Base-by-base conservation (phyloP, 2,329 filamentous ascomycete species). In the Sporothrix sp. region DNA sequence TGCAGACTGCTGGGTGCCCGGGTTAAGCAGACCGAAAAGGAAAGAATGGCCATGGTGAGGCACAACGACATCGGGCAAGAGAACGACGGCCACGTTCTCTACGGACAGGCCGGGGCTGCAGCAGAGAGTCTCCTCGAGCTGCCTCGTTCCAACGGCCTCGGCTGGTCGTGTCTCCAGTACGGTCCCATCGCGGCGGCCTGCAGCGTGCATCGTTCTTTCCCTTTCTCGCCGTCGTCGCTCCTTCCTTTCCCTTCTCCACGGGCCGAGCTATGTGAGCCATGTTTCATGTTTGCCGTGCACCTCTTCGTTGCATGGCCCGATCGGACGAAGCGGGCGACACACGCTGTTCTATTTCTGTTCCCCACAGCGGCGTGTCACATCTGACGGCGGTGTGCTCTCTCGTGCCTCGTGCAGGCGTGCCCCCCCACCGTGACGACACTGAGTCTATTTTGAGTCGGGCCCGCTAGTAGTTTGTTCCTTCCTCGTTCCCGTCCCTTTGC, bases 231-330 rank as follows among this genome's bases (percentile, higher is more conserved):
- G 30, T 35, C 13, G 25, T 39, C 27, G 16, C 45, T 28, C 35
- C 28, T 33, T 25, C 42, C 35, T 37, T 25, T 25, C 42, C 30
- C 30, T 25, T 27, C 21, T 40, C 27, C 25, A 6, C 6, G 25
- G 25, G 10, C 33, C 33, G 8, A 8, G 6, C 38, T 42, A 18
- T 18, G 14, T 35, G 32, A n/a, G 14, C 10, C 35, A 20, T 48
- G 45, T 48, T 48, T 48, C 45, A 48, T 32, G 35, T 39, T 39
- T 32, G 16, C 37, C 21, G 14, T 21, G 32, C 44, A 28, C 33
- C n/a, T 30, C n/a, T n/a, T n/a, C n/a, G n/a, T 47, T 37, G 11
- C 43, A 36, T 35, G 43, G 33, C 30, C 43, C 43, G 43, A 45
- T 45, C 35, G 43, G 43, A 21, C 14, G 30, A 23, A 25, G 13